phyloP scores from a whole-genome alignment of 371 early-diverging fungal genomes.

The Rhizomucor pusillus region DNA sequence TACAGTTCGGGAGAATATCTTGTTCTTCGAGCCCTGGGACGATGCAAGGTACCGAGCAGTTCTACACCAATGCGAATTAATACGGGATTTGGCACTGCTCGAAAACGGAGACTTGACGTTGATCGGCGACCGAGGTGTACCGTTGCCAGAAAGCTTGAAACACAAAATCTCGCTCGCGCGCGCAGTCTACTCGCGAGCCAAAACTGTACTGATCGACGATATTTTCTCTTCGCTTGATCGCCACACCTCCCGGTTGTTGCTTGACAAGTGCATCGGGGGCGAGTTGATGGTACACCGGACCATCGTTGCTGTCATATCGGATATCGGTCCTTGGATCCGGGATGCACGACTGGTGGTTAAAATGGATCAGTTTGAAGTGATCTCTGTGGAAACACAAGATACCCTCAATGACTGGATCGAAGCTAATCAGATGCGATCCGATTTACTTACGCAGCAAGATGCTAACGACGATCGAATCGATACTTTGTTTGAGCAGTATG shows the following conservation, averaged over 20 bases:
- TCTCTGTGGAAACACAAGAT: conserved; percentile 4
- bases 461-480: conserved; percentile 25
- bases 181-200: conserved; percentile 67
- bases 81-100: conserved; percentile 75
- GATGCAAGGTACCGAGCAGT: conserved; percentile 64
- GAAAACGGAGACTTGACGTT: conserved; percentile 82
- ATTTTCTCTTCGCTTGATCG: conserved; percentile 59
- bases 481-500: conserved; percentile 26
- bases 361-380: conserved; percentile 11
- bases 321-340: conserved; percentile 64
- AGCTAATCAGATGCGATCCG: conserved; percentile 4
- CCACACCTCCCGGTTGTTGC: conserved; percentile 63
- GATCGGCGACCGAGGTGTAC: conserved; percentile 56
- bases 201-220: conserved; percentile 70
- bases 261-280: conserved; percentile 63
- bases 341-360: conserved; percentile 62
- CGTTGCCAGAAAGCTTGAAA: conserved; percentile 64
- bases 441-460: neutral
- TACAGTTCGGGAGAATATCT: conserved; percentile 78
- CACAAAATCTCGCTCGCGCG: conserved; percentile 75
- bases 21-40: conserved; percentile 75
- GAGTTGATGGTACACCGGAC: conserved; percentile 73
- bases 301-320: conserved; percentile 74
- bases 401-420: conserved; percentile 10
- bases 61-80: conserved; percentile 62